Conservation (phyloP, 1,139 yeast genomes). For the Scheffersomyces insectosa region DNA sequence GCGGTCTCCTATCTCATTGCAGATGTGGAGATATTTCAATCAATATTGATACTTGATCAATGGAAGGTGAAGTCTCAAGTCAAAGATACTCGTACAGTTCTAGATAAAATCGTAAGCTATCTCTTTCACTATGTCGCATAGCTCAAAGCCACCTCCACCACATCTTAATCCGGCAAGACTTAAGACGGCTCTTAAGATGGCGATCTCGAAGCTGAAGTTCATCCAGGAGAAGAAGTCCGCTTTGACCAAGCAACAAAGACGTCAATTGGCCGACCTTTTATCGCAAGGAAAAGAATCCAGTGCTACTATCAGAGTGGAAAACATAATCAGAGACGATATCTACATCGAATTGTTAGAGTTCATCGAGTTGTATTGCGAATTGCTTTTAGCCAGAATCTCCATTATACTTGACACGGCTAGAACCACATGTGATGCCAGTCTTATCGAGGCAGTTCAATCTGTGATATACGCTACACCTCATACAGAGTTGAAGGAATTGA, state of each 20-base stretch:
- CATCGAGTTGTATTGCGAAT: constrained; percentile 81
- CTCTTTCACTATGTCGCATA: background rate
- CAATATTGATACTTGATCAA: too few species aligned
- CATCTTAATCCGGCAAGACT: constrained; percentile 46
- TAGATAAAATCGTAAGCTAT: background rate
- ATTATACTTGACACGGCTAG: constrained; percentile 46
- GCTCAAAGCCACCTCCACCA: constrained; percentile 23
- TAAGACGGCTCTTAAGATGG: constrained; percentile 76
- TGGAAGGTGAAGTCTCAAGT: too few species aligned
- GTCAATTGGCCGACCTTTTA: constrained; percentile 73
- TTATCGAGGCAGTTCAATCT: constrained; percentile 74
- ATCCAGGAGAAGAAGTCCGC: constrained; percentile 84
- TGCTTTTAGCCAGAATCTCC: constrained; percentile 72
- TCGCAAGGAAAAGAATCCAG: constrained; percentile 75
- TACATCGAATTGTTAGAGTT: constrained; percentile 79
- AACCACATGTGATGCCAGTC: constrained; percentile 56
- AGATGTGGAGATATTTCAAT: too few species aligned
- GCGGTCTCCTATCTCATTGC: too few species aligned
- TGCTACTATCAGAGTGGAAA: constrained; percentile 83
- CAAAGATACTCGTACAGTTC: too few species aligned
- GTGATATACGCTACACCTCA: constrained; percentile 70
- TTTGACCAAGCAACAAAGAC: constrained; percentile 74
- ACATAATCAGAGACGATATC: constrained; percentile 81
- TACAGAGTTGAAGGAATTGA: constrained; percentile 75
- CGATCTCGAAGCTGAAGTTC: constrained; percentile 75